Conservation (phyloP, 2,329 filamentous ascomycete genomes). For the Fusarium torulosum region DNA sequence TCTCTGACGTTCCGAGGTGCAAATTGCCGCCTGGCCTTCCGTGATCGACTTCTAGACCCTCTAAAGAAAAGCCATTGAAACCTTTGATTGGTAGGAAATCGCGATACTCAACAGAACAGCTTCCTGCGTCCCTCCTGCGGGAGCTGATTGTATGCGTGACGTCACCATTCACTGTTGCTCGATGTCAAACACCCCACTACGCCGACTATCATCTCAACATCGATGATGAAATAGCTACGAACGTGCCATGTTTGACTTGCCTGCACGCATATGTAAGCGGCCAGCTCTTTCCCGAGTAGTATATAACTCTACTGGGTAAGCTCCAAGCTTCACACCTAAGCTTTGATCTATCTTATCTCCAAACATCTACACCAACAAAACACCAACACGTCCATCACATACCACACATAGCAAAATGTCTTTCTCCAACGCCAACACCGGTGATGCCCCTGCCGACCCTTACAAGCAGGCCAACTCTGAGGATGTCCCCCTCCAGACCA, state of each 20-base stretch:
- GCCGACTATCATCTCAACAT: conserved; percentile 29
- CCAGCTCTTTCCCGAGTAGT: conserved; percentile 11
- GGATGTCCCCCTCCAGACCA: conserved; percentile 74
- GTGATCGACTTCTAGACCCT: background rate
- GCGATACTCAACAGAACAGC: conserved; percentile 21
- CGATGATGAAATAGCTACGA: conserved; percentile 49
- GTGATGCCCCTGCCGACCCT: conserved; percentile 76
- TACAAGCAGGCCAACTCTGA: conserved; percentile 83
- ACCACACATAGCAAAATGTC: conserved; percentile 51
- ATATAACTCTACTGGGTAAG: conserved; percentile 34
- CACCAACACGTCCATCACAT: conserved; percentile 3
- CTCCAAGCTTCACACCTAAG: conserved; percentile 9
- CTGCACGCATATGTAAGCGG: conserved; percentile 32
- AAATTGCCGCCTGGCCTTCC: background rate
- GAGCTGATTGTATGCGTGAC: conserved; percentile 26
- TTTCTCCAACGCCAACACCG: conserved; percentile 68
- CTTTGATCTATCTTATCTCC: conserved; percentile 25
- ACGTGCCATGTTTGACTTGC: conserved; percentile 36
- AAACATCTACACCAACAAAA: conserved; percentile 27
- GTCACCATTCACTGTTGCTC: conserved; percentile 37
- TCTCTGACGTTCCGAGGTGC: background rate
- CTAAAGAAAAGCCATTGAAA: background rate
- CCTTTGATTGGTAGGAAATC: conserved; percentile 22
- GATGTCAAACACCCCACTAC: conserved; percentile 27
- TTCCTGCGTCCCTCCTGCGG: background rate